Evolutionary conservation across 352 stramenopile genomes (phyloP), one percentile per base, ranked within the genome.

Genomic region (Pythium scleroteichum): DNA sequence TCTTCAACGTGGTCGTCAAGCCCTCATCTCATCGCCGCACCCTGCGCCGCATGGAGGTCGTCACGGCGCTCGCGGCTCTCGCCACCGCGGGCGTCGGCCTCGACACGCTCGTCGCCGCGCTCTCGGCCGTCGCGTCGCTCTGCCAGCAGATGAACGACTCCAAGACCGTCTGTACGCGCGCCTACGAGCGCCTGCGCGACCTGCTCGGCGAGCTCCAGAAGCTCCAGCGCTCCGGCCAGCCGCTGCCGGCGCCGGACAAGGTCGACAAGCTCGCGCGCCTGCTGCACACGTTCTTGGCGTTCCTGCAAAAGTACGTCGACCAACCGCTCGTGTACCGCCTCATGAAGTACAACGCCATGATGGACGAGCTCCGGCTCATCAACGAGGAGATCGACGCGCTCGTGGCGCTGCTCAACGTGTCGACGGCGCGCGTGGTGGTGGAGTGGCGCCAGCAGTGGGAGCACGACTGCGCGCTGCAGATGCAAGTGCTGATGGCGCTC

Each of bases 21-120:
- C n/a, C n/a, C n/a, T n/a, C n/a, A 82, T 67, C 23, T 74, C 49
- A 26, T 77, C n/a, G n/a, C n/a, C n/a, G n/a, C n/a, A n/a, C n/a
- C n/a, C n/a, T n/a, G n/a, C n/a, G n/a, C n/a, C n/a, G n/a, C 17
- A 55, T 55, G 49, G 49, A 55, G 49, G n/a, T 55, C 29, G 47
- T 17, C 16, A 10, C 29, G 29, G 29, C 29, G 7, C 38, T 44
- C 38, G 49, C 33, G 49, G 49, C 32, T 27, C 49, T 55, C 5
- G 49, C 49, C 29, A 22, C 24, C 17, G 12, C n/a, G 29, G 20
- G 22, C 32, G 32, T 55, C 19, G 49, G 33, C 1, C 33, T 55
- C 13, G 49, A 55, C 19, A 35, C 33, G 17, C n/a, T 55, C 24
- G 16, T 33, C n/a, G 29, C 19, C 29, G 32, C 39, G 50, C 48